Evolutionary conservation across 768 basidiomycete genomes (phyloP).

Genomic region (Lactarius vividus): DNA sequence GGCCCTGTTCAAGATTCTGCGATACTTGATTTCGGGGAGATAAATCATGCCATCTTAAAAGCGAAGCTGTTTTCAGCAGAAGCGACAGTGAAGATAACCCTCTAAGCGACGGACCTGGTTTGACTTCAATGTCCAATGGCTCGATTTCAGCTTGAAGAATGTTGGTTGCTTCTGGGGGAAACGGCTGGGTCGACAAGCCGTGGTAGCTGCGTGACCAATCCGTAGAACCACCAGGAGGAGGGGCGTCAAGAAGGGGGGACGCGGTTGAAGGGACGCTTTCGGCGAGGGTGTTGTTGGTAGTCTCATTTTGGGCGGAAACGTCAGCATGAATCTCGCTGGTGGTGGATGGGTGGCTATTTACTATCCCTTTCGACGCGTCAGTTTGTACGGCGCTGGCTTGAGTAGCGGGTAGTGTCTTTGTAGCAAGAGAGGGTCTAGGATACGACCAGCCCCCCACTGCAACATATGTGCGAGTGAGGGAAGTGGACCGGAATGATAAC

Average conservation of each 20-base stretch:
- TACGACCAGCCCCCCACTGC: conserved; percentile 12
- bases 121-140: conserved; percentile 83
- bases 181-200: conserved; percentile 76
- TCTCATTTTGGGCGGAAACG: conserved; percentile 20
- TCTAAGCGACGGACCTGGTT: conserved; percentile 69
- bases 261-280: conserved; percentile 28
- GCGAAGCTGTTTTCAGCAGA: not conserved
- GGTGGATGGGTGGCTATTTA: conserved; percentile 30
- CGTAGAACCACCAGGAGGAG: conserved; percentile 35
- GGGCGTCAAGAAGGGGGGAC: conserved; percentile 24
- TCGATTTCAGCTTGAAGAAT: conserved; percentile 72
- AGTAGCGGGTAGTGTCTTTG: conserved; percentile 28
- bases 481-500: conserved; percentile 4
- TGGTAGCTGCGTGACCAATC: conserved; percentile 91
- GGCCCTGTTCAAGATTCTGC: conserved; percentile 85
- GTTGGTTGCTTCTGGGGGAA: conserved; percentile 70
- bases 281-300: conserved; percentile 23
- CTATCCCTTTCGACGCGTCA: conserved; percentile 30
- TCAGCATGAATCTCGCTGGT: conserved; percentile 29
- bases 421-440: conserved; percentile 15
- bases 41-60: conserved; percentile 84
- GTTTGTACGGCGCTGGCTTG: conserved; percentile 35
- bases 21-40: conserved; percentile 96
- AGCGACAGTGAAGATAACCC: not conserved
- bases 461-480: conserved; percentile 17